Evolutionary conservation across 331 rosid species (phyloP), one percentile per base, ranked within the genome.

Genomic region (Quercus lobata): DNA sequence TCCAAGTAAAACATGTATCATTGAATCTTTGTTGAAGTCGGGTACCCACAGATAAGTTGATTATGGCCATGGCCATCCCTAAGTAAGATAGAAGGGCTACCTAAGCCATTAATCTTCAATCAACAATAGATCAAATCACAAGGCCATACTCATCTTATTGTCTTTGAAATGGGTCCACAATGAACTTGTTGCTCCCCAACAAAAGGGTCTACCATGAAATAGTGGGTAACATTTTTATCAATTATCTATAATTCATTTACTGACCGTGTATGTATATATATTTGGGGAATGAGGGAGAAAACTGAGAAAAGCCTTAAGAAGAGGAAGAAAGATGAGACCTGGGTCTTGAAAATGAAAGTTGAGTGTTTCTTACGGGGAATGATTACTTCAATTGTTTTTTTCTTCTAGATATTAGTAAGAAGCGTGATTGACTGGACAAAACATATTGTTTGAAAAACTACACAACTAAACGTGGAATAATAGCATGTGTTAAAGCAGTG

Each of bases 391-490:
- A 52, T 25, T 41, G 6, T 9, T 55, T 6, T 55, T 27, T 77
- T 54, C 57, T 79, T 79, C 46, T 19, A 52, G 60, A 68, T 83
- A 62, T 4, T 27, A 5, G 19, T 56, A 63, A 66, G 92, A 86
- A 80, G 75, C 94, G 90, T 92, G 81, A 86, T 87, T 89, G 93
- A 89, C 90, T 80, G 75, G 65, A 79, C 79, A 84, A 90, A 71
- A 81, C 44, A 76, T 74, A 34, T 18, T 24, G 61, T 32, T 46
- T 25, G 81, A 83, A 19, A 79, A 79, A 52, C 58, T 2, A 75
- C 75, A 55, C 17, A 71, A 52, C 12, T 17, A 29, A 74, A 60
- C 22, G 57, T 80, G 82, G 76, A 60, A 83, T 24, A 55, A 27
- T 75, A 19, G 57, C 58, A 49, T 11, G 2, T 35, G 15, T 14